Percentiles rank a stretch among this genome's conserved stretches.
Conservation (phyloP, 2,329 filamentous ascomycete genomes). For the Botrytis aclada region DNA sequence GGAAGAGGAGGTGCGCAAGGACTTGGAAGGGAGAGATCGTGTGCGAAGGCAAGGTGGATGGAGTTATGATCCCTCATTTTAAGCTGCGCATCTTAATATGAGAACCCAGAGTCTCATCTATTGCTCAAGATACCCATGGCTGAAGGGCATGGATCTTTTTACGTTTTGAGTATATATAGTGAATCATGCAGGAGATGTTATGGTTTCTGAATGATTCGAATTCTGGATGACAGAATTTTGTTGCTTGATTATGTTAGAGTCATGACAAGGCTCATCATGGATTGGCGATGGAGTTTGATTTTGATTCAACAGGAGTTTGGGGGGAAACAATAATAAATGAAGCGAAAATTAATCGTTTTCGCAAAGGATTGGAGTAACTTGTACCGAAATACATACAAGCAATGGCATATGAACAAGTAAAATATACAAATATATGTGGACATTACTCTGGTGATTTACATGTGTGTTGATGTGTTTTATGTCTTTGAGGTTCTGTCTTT, state of each 20-base stretch:
- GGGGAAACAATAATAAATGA: background rate
- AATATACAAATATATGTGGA: background rate
- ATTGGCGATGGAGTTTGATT: background rate
- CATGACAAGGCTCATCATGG: background rate
- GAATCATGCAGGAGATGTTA: background rate
- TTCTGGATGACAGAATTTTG: background rate
- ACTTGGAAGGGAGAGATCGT: conserved; percentile 74
- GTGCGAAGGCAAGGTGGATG: conserved; percentile 82
- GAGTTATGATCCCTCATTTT: conserved; percentile 54
- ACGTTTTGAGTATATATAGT: background rate
- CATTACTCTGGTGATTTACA: background rate
- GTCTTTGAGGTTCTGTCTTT: background rate
- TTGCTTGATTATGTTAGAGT: background rate
- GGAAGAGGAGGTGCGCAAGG: conserved; percentile 79
- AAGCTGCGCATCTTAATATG: conserved; percentile 1
- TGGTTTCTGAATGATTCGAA: background rate
- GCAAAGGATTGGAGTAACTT: background rate
- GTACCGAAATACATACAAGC: background rate
- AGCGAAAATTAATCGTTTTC: conserved; percentile 15
- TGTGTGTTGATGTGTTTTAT: background rate
- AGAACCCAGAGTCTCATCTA: background rate
- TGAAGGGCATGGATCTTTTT: background rate
- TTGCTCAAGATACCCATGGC: background rate
- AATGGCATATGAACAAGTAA: background rate
- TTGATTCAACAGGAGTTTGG: background rate